Percentiles rank a stretch among this genome's conserved stretches.
Evolutionary conservation across 129 eudicot species (phyloP).

Genomic region (Solidago caesia): DNA sequence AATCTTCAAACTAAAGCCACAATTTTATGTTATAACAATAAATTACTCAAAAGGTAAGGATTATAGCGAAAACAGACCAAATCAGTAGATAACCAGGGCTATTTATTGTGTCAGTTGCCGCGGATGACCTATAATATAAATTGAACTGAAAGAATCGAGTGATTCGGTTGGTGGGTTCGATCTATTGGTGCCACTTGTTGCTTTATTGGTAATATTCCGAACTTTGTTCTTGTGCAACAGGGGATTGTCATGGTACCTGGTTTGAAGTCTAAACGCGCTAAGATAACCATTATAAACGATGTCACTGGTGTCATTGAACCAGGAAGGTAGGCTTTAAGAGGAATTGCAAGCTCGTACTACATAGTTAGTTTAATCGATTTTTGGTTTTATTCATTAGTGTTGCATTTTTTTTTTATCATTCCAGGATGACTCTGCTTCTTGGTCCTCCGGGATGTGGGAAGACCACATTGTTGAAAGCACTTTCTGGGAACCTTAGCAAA

Average conservation of each 20-base stretch:
- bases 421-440: conserved; percentile 82
- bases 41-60: not conserved
- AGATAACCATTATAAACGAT: conserved; percentile 46
- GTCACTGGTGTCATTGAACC: conserved; percentile 75
- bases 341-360: not conserved
- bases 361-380: too few species aligned
- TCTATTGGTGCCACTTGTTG: not conserved
- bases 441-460: conserved; percentile 96
- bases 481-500: conserved; percentile 69
- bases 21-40: not conserved
- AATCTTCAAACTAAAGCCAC: not conserved
- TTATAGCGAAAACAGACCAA: not conserved
- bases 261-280: conserved; percentile 42
- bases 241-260: conserved; percentile 47
- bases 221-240: conserved; percentile 29
- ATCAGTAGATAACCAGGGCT: not conserved
- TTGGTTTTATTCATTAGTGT: not conserved
- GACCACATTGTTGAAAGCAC: conserved; percentile 71
- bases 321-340: conserved; percentile 44
- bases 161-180: not conserved
- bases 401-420: conserved; percentile 2
- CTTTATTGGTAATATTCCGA: not conserved
- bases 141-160: not conserved
- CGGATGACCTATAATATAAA: not conserved
- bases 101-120: too few species aligned